Conservation (phyloP, 805 yeast genomes). For the Saccharomycopsis sp. region DNA sequence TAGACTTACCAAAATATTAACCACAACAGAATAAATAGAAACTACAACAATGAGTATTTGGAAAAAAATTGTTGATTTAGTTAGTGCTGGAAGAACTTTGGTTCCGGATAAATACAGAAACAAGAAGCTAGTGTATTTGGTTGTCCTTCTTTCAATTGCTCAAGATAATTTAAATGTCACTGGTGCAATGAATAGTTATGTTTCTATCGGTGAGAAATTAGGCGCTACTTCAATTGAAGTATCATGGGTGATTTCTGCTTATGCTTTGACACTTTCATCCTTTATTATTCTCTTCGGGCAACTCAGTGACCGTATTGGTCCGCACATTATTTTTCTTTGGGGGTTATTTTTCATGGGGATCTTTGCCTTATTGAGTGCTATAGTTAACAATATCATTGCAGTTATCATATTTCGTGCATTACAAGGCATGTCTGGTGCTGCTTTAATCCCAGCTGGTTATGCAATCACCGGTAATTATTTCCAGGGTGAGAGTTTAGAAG, state of each 20-base stretch:
- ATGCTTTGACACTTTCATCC: constrained; percentile 38
- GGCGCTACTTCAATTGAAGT: constrained; percentile 32
- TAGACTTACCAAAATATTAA: too few relatives aligned
- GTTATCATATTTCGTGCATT: constrained; percentile 40
- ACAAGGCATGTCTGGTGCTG: constrained; percentile 40
- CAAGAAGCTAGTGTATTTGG: background rate
- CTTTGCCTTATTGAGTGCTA: background rate
- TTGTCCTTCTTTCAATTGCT: constrained; percentile 20
- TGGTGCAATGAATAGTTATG: constrained; percentile 24
- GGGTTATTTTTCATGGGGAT: background rate
- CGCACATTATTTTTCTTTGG: background rate
- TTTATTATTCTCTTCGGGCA: constrained; percentile 39
- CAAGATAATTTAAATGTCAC: constrained; percentile 27
- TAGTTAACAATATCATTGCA: constrained; percentile 23
- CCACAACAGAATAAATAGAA: too few relatives aligned
- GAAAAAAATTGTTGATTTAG: constrained; percentile 20
- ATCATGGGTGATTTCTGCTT: constrained; percentile 38
- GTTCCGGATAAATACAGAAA: background rate
- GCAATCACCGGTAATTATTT: constrained; percentile 30
- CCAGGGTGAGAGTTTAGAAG: constrained; percentile 25
- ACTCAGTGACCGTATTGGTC: constrained; percentile 31
- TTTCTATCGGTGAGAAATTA: constrained; percentile 32
- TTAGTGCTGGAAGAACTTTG: background rate
- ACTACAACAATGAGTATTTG: constrained; percentile 20
- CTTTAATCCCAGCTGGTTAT: constrained; percentile 33